Conservation (phyloP, 192 early-diverging fungal species). For the Linnemannia zychae region DNA sequence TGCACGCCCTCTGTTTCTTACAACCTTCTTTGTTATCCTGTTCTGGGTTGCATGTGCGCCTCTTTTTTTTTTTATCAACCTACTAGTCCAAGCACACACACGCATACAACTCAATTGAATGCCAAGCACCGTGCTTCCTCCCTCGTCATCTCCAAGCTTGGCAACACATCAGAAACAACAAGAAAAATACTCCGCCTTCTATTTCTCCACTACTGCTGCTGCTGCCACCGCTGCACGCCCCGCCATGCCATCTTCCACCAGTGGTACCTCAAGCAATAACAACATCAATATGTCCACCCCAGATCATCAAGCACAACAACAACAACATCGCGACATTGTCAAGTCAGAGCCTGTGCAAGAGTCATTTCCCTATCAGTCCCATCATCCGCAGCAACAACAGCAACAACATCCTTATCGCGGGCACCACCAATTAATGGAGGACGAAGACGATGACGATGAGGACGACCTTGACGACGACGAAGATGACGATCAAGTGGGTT, state of each 20-base stretch:
- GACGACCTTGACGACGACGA: slow-evolving; percentile 31
- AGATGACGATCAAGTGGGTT: slow-evolving; percentile 33
- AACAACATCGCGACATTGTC: background rate
- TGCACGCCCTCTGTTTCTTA: slow-evolving; percentile 11
- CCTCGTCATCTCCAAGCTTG: slow-evolving; percentile 27
- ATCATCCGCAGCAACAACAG: slow-evolving; percentile 7
- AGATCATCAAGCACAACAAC: slow-evolving; percentile 2
- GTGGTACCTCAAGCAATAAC: background rate
- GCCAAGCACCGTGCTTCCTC: slow-evolving; percentile 42
- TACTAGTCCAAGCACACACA: background rate
- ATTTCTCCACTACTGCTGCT: background rate
- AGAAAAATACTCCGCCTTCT: background rate
- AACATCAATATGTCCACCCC: background rate
- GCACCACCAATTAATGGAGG: slow-evolving; percentile 24
- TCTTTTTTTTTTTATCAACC: too few relatives aligned
- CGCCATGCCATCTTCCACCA: background rate
- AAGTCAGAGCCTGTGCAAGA: background rate
- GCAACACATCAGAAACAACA: slow-evolving; percentile 16
- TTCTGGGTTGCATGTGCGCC: slow-evolving; percentile 3
- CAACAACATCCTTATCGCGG: slow-evolving; percentile 28
- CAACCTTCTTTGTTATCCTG: background rate
- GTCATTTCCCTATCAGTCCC: background rate
- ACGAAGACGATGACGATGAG: slow-evolving; percentile 38
- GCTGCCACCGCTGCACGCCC: background rate
- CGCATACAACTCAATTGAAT: slow-evolving; percentile 16